phyloP scores from a whole-genome alignment of 192 early-diverging fungal species.

The Geosiphon pyriformis region DNA sequence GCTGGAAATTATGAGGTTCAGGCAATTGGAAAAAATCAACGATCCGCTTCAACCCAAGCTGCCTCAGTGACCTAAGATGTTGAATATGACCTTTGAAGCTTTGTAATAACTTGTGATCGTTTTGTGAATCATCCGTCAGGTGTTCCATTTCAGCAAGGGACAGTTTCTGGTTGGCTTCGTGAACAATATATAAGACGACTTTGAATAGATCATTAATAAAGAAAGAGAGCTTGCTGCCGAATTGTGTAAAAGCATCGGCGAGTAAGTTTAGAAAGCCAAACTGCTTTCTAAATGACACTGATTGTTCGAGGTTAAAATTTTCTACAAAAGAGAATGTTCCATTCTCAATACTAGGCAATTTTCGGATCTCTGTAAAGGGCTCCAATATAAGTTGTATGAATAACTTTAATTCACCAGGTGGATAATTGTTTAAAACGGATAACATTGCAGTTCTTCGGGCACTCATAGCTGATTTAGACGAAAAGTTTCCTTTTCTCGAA shows the following conservation, averaged over 20 bases:
- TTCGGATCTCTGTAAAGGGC: constrained; percentile 58
- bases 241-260: constrained; percentile 78
- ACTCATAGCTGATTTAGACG: constrained; percentile 61
- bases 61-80: constrained; percentile 60
- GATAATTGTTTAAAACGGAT: constrained; percentile 67
- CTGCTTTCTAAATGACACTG: constrained; percentile 55
- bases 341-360: constrained; percentile 33
- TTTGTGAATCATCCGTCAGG: constrained; percentile 24
- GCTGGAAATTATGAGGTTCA: constrained; percentile 64
- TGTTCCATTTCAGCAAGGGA: constrained; percentile 21
- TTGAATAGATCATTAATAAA: constrained; percentile 67
- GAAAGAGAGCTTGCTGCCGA: constrained; percentile 67
- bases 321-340: constrained; percentile 38
- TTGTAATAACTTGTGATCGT: neutral
- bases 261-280: constrained; percentile 75
- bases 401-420: constrained; percentile 54
- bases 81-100: neutral
- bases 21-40: constrained; percentile 73
- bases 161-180: constrained; percentile 55
- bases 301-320: constrained; percentile 30
- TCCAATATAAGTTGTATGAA: constrained; percentile 81
- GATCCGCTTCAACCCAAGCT: constrained; percentile 67
- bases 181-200: constrained; percentile 69
- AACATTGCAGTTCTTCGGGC: constrained; percentile 80
- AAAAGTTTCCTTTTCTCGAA: constrained; percentile 65